Evolutionary conservation across 306 rosid genomes (phyloP).

Genomic region (Begonia masoniana): DNA sequence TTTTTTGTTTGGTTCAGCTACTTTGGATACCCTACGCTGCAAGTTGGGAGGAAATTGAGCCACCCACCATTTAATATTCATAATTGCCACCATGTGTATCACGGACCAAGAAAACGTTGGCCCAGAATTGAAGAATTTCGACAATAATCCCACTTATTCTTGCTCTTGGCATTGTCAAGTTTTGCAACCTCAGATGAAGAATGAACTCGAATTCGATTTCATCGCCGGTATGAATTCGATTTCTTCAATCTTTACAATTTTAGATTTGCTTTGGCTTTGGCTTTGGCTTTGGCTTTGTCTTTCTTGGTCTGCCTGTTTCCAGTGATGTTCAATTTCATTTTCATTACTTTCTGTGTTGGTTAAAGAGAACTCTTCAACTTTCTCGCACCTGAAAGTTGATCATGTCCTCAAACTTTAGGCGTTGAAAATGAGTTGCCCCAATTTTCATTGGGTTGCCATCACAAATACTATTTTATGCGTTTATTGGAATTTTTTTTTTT

Average conservation of each 20-base stretch:
- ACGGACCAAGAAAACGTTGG: conserved; percentile 56
- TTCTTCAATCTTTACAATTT: conserved; percentile 5
- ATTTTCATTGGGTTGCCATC: no score
- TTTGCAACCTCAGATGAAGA: conserved; percentile 39
- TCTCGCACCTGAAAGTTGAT: no score
- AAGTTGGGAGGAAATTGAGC: conserved; percentile 20
- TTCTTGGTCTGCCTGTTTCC: background rate
- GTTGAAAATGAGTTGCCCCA: no score
- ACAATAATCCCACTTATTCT: conserved; percentile 18
- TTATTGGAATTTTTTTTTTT: no score
- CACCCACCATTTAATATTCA: conserved; percentile 10
- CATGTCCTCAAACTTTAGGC: no score
- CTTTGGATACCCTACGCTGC: conserved; percentile 28
- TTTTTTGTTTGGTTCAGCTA: conserved; percentile 8
- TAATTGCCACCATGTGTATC: conserved; percentile 52
- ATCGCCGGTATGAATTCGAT: conserved; percentile 32
- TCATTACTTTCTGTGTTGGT: no score
- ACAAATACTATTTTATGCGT: no score
- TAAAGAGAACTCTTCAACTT: no score
- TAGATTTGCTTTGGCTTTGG: conserved; percentile 5
- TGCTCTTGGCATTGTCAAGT: conserved; percentile 58
- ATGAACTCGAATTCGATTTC: conserved; percentile 32
- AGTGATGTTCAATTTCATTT: background rate
- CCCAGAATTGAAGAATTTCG: conserved; percentile 27
- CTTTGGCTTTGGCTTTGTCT: background rate